These are phyloP conservation scores for Trichoderma simmonsii DNA, from an alignment of 2,329 filamentous ascomycete genomes.

Conservation along the genomic window DNA sequence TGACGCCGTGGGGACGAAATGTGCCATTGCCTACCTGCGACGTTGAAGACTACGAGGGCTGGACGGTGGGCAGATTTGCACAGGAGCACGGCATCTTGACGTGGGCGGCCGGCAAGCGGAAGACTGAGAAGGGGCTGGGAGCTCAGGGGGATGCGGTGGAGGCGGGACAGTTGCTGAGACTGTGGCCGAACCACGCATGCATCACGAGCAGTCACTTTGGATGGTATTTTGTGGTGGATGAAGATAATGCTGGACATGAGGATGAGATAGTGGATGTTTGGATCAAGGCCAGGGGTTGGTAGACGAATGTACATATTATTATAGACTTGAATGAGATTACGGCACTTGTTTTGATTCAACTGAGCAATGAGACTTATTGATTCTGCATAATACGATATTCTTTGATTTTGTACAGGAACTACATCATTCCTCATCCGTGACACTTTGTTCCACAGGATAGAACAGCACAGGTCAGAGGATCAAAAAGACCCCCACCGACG, in stretches of 20 bases:
- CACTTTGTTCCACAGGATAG: not conserved
- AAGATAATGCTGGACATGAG: constrained; percentile 48
- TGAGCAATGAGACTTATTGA: not conserved
- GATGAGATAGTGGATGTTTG: constrained; percentile 72
- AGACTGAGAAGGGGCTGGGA: constrained; percentile 29
- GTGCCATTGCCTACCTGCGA: constrained; percentile 28
- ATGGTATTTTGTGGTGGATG: constrained; percentile 73
- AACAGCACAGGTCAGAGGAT: not conserved
- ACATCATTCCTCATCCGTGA: not conserved
- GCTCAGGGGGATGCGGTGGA: constrained; percentile 35
- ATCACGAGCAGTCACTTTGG: constrained; percentile 68
- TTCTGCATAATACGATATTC: not conserved
- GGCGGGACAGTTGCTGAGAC: constrained; percentile 63
- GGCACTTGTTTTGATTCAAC: not conserved
- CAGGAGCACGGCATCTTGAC: constrained; percentile 75
- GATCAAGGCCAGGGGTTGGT: constrained; percentile 36
- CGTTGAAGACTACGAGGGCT: constrained; percentile 46
- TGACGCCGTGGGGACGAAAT: constrained; percentile 53
- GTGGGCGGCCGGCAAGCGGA: constrained; percentile 42
- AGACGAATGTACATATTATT: not conserved
- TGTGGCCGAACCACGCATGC: constrained; percentile 82
- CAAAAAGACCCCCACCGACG: constrained; percentile 8
- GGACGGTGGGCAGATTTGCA: constrained; percentile 68
- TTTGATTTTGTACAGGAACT: not conserved
- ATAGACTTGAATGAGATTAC: not conserved